phyloP scores from a whole-genome alignment of 148 eudicot genomes.

The Chenopodium suecicum region DNA sequence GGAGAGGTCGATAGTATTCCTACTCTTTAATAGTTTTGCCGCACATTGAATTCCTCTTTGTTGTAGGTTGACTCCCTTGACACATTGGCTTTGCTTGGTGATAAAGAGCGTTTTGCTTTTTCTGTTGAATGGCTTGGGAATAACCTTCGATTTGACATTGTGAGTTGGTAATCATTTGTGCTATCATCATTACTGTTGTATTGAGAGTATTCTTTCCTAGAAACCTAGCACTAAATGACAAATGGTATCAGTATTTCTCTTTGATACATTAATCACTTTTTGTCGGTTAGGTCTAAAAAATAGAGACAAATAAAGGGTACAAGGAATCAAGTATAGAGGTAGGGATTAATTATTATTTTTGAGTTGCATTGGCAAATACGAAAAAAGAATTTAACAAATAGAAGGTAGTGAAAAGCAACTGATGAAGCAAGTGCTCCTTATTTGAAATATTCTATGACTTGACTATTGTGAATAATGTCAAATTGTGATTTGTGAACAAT shows the following conservation, averaged over 20 bases:
- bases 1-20: conserved; percentile 1
- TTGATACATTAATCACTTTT: conserved; percentile 6
- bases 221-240: not conserved
- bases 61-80: conserved; percentile 88
- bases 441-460: not conserved
- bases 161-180: conserved; percentile 47
- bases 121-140: conserved; percentile 98
- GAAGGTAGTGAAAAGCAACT: not conserved
- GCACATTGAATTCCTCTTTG: not conserved
- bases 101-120: conserved; percentile 63
- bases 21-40: not conserved
- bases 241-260: not conserved
- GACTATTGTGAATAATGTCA: not conserved
- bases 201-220: not conserved
- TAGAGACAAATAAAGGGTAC: not conserved
- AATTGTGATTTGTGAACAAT: not conserved
- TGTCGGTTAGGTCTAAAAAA: not conserved
- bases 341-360: not conserved
- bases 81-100: conserved; percentile 91
- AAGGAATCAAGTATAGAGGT: not conserved
- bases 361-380: not conserved
- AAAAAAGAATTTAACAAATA: not conserved
- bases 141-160: conserved; percentile 95
- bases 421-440: not conserved
- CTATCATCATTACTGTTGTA: not conserved